Conservation (phyloP, 2,329 filamentous ascomycete species). For the Claviceps monticola region DNA sequence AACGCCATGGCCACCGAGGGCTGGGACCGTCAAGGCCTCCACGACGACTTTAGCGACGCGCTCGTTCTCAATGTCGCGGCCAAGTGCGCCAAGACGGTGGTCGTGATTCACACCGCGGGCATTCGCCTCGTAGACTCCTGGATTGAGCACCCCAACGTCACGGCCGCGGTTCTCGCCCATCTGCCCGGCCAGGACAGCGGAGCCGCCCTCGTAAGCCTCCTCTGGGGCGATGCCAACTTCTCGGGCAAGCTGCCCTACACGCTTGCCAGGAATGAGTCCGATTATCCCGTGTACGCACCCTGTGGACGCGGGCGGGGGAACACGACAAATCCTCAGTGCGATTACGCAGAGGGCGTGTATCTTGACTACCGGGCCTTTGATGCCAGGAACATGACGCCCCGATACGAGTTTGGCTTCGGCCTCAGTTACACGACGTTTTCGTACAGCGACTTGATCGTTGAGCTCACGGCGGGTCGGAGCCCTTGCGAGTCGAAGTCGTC, state of each 20-base stretch:
- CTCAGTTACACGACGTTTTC: conserved; percentile 41
- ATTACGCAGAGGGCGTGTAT: conserved; percentile 41
- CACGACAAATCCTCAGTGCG: conserved; percentile 42
- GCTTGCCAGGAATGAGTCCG: conserved; percentile 36
- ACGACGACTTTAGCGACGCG: conserved; percentile 52
- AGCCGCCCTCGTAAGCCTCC: conserved; percentile 35
- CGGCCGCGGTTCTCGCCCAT: conserved; percentile 47
- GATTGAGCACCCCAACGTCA: conserved; percentile 52
- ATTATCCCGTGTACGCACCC: conserved; percentile 27
- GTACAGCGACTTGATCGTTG: conserved; percentile 26
- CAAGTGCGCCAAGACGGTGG: conserved; percentile 48
- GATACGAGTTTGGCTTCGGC: conserved; percentile 42
- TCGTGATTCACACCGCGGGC: conserved; percentile 49
- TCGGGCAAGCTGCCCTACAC: conserved; percentile 51
- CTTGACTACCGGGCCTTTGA: conserved; percentile 44
- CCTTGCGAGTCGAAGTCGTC: conserved; percentile 21
- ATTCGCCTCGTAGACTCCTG: conserved; percentile 47
- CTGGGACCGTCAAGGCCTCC: conserved; percentile 50
- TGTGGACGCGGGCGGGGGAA: conserved; percentile 30
- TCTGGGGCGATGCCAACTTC: conserved; percentile 42
- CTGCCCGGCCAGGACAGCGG: conserved; percentile 55
- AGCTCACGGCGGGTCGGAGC: conserved; percentile 12
- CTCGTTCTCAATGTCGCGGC: conserved; percentile 45
- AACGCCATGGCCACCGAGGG: conserved; percentile 70
- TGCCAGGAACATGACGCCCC: conserved; percentile 26